phyloP scores from a whole-genome alignment of 2,329 filamentous ascomycete genomes.

The Paradendryphiella salina region DNA sequence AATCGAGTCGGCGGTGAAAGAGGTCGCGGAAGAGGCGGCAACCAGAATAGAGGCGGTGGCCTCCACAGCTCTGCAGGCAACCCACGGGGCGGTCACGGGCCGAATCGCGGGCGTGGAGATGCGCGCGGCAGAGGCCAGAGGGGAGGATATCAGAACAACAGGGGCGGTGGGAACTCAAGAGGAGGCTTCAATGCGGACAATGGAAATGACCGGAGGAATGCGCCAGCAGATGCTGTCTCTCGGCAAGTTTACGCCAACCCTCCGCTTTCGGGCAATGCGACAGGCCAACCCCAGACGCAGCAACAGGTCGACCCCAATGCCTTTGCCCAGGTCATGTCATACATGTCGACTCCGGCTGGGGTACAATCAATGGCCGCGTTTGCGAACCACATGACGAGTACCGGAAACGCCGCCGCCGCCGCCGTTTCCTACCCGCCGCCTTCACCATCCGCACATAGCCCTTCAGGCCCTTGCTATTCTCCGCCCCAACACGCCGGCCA shows the following conservation, averaged over 20 bases:
- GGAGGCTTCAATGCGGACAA: conserved; percentile 2
- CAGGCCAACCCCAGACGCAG: conserved; percentile 12
- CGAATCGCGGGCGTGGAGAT: conserved; percentile 20
- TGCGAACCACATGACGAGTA: conserved; percentile 27
- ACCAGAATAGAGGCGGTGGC: conserved; percentile 24
- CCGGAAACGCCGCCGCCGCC: background rate
- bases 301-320: conserved; percentile 27
- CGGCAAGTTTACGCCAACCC: conserved; percentile 20
- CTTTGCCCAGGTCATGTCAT: conserved; percentile 36
- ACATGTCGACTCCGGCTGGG: conserved; percentile 35
- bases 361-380: conserved; percentile 36
- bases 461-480: conserved; percentile 17
- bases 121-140: conserved; percentile 22
- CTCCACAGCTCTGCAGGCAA: conserved; percentile 14
- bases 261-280: conserved; percentile 16
- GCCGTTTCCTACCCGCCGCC: conserved; percentile 5
- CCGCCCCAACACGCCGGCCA: conserved; percentile 29
- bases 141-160: conserved; percentile 25
- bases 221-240: background rate
- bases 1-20: conserved; percentile 31
- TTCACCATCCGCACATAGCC: conserved; percentile 7
- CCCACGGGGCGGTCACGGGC: conserved; percentile 24
- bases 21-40: conserved; percentile 34
- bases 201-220: conserved; percentile 14
- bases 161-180: conserved; percentile 19